Evolutionary conservation across 2,329 filamentous ascomycete species (phyloP), one percentile per base, ranked within the genome.

Genomic region (Trichoderma polysporum): DNA sequence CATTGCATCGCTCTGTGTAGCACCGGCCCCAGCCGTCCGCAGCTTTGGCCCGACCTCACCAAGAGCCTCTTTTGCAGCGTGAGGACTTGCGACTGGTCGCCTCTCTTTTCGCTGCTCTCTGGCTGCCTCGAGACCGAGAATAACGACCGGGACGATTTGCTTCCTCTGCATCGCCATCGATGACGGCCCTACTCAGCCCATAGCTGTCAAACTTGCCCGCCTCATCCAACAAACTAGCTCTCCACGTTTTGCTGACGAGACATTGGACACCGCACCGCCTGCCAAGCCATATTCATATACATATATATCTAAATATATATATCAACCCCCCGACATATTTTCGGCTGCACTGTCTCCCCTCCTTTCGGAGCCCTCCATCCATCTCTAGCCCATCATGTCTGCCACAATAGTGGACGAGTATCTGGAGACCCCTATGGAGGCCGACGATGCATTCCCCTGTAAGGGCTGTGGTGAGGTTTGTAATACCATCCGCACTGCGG

Each of bases 381-480:
- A 13, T 33, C n/a, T 31, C 9, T 54, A 62, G 61, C 61, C 66
- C 29, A 76, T 66, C 76, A 83, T 84, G 81, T 77, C 84, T 66
- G 80, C 80, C 71, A 53, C 49, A n/a, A 74, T 80, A 50, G 84
- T 88, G 75, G 86, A 87, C 71, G 86, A 88, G 66, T 90, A 88
- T 73, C 78, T 88, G 70, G 88, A 90, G 69, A 84, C 80, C 74
- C 85, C 88, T 62, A 84, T 91, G 83, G 92, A 96, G 68, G 85
- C 86, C 70, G 93, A 96, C 73, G 93, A 97, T 77, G 85, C 91
- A 71, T 96, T 92, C 76, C 92, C 92, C 69, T 97, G 93, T 84
- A 97, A 96, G 83, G 93, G 92, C 68, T 97, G 93, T 80, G 93
- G 93, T 82, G 92, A 96, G 85, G 92, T 96, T 84, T 74, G 84